Evolutionary conservation across 148 eudicot species (phyloP), one percentile per base, ranked within the genome.

Genomic region (Nepenthes mirabilis): DNA sequence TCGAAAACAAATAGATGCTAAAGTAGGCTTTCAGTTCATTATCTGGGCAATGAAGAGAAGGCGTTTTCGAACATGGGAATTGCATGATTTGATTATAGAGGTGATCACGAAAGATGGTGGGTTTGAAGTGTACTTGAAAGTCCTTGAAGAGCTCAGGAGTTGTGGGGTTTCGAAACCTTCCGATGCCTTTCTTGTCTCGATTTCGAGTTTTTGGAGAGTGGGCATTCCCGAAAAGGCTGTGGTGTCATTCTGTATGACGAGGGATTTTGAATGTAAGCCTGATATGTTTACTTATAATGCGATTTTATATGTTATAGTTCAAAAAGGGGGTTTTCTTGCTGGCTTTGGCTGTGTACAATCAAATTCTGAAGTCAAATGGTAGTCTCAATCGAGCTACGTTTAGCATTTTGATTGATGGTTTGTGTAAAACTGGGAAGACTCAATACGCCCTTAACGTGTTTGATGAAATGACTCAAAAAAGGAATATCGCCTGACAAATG

Each of bases 381-480:
- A 14, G 32, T n/a, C 82, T 84, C 1, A 80, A 72, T 70, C 48
- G 69, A 6, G 72, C 79, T 34, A 87, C 90, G 10, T 91, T 62
- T 67, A 83, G 66, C 67, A 78, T 81, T 71, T 76, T 91, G 70
- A 85, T 91, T 51, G 73, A 81, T 70, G 95, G 93, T 50, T 73
- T 85, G 79, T 83, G 84, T 74, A 87, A 85, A 69, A 75, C 62
- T 70, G 81, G 84, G 36, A 81, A 66, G 68, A 33, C 74, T 1
- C 32, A 69, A 2, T 90, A 83, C 57, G 97, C 97, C 1, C 74
- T 80, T 7, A 37, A 36, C 1, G 37, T 91, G 76, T 80, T 87
- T 36, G 88, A 87, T 70, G 90, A 91, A 70, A 91, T 91, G 97
- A 70, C 63, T 8, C 36, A 68, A 43, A 83, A 77, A 51, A n/a